phyloP scores from a whole-genome alignment of 1,139 yeast genomes.

The Geotrichum histeridarum region DNA sequence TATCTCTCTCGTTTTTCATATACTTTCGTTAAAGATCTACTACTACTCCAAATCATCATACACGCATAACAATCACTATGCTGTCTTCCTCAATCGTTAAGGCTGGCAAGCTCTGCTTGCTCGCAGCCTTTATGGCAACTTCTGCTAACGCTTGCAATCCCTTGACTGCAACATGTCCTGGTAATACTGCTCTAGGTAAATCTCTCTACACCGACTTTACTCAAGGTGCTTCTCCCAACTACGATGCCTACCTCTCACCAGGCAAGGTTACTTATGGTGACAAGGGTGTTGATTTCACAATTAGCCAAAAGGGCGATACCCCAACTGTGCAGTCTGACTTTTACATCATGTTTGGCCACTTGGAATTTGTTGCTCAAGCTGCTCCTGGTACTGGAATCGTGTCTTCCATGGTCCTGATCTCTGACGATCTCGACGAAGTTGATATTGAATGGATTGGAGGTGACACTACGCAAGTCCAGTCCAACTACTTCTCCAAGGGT shows the following conservation, averaged over 20 bases:
- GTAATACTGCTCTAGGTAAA: slow-evolving; percentile 24
- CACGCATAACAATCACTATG: not conserved
- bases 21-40: not conserved
- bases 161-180: slow-evolving; percentile 16
- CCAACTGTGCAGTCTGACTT: slow-evolving; percentile 73
- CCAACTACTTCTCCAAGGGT: slow-evolving; percentile 81
- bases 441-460: slow-evolving; percentile 84
- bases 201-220: slow-evolving; percentile 21
- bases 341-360: slow-evolving; percentile 81
- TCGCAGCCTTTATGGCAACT: slow-evolving; percentile 1
- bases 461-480: slow-evolving; percentile 65
- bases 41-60: not conserved
- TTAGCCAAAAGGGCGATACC: slow-evolving; percentile 61
- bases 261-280: slow-evolving; percentile 29
- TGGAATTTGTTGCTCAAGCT: slow-evolving; percentile 67
- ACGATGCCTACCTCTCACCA: slow-evolving; percentile 24
- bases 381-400: slow-evolving; percentile 73
- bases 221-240: slow-evolving; percentile 21
- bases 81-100: not conserved
- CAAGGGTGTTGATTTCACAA: slow-evolving; percentile 55
- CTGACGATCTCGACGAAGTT: slow-evolving; percentile 82
- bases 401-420: slow-evolving; percentile 74
- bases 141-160: slow-evolving; percentile 25
- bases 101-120: slow-evolving; percentile 2
- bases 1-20: not conserved